Evolutionary conservation across 2,329 filamentous ascomycete genomes (phyloP).

Genomic region (Claviceps capensis): DNA sequence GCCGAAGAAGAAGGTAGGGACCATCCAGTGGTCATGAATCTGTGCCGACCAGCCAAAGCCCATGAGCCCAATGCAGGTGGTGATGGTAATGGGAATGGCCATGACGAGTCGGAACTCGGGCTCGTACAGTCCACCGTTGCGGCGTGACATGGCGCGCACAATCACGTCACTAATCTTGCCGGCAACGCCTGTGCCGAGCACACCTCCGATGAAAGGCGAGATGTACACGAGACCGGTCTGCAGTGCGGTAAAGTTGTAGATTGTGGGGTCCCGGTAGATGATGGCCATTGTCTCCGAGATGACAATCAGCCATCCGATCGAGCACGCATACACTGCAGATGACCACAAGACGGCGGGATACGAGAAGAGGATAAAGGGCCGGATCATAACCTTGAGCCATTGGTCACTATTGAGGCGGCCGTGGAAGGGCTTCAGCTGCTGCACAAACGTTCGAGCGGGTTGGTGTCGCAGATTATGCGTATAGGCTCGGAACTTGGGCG

Average conservation of each 20-base stretch:
- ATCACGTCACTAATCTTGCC: slow-evolving; percentile 79
- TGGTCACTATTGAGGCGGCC: slow-evolving; percentile 65
- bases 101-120: slow-evolving; percentile 87
- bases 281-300: slow-evolving; percentile 75
- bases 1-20: slow-evolving; percentile 88
- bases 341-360: slow-evolving; percentile 91
- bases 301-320: slow-evolving; percentile 90
- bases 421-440: slow-evolving; percentile 64
- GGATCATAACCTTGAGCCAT: slow-evolving; percentile 63
- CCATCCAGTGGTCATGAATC: slow-evolving; percentile 66
- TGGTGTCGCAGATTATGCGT: slow-evolving; percentile 55
- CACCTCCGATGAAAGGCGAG: slow-evolving; percentile 75
- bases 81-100: slow-evolving; percentile 65
- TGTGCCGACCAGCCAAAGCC: slow-evolving; percentile 90
- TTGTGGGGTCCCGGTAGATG: slow-evolving; percentile 55
- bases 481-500: slow-evolving; percentile 38
- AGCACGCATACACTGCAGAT: slow-evolving; percentile 69
- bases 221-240: slow-evolving; percentile 80
- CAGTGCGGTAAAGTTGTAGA: slow-evolving; percentile 70
- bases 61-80: slow-evolving; percentile 77
- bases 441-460: slow-evolving; percentile 55
- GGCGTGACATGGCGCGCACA: slow-evolving; percentile 65
- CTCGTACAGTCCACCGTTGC: slow-evolving; percentile 89
- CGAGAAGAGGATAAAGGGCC: slow-evolving; percentile 74
- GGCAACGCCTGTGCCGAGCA: slow-evolving; percentile 83